A percentile compares a stretch with the other conserved stretches of the same genome.
Conservation (phyloP, 83 land plant genomes). For the Picea abies region DNA sequence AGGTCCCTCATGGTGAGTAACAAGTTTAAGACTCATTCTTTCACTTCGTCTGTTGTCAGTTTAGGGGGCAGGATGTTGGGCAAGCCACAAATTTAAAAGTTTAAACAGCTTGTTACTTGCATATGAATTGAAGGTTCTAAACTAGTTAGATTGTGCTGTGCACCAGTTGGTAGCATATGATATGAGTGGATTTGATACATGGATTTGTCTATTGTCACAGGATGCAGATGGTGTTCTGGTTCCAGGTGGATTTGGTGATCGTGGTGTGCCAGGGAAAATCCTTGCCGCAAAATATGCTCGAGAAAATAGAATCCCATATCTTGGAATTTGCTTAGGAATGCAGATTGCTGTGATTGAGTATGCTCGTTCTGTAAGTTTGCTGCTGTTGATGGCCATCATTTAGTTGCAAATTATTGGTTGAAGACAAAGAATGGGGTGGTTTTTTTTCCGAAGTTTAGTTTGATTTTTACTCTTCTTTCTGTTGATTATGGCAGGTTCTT, state of each 20-base stretch:
- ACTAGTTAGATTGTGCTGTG: not conserved
- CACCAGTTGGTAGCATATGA: not conserved
- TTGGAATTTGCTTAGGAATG: slow-evolving; percentile 98
- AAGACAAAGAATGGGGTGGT: not conserved
- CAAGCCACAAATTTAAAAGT: not conserved
- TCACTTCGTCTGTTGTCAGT: not conserved
- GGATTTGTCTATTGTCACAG: slow-evolving; percentile 33
- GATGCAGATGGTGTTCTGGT: slow-evolving; percentile 87
- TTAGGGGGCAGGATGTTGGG: not conserved
- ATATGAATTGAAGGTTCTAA: too few species aligned
- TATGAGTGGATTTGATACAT: not conserved
- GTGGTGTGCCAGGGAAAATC: slow-evolving; percentile 96
- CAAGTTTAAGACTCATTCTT: not conserved
- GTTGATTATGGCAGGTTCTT: slow-evolving; percentile 43
- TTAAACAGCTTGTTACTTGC: not conserved
- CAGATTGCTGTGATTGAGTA: slow-evolving; percentile 96
- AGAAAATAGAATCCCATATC: slow-evolving; percentile 75
- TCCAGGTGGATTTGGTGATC: slow-evolving; percentile 97
- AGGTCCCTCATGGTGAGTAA: slow-evolving; percentile 62
- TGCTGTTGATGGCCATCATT: not conserved
- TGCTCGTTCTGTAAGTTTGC: slow-evolving; percentile 62
- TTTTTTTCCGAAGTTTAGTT: not conserved
- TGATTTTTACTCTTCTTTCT: not conserved
- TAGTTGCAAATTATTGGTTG: not conserved
- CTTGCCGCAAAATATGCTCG: slow-evolving; percentile 94